phyloP scores from a whole-genome alignment of 164 flowering plant species.

The Houttuynia cordata region DNA sequence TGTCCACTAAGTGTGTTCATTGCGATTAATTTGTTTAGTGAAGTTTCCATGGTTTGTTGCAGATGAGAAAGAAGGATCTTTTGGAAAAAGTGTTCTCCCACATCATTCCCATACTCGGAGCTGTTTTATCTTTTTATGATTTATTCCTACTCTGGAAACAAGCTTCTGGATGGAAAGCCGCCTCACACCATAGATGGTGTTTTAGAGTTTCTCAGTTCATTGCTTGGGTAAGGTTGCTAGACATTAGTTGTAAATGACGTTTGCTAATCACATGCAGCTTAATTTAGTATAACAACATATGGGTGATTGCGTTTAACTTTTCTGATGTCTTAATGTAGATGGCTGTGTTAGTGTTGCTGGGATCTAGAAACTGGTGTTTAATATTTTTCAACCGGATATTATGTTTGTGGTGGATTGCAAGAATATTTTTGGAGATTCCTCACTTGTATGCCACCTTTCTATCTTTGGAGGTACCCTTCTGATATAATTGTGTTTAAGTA shows the following conservation, averaged over 20 bases:
- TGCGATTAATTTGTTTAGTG: background rate
- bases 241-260: background rate
- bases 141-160: slow-evolving; percentile 30
- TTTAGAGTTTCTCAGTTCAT: slow-evolving; percentile 39
- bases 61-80: slow-evolving; percentile 15
- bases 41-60: slow-evolving; percentile 1
- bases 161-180: slow-evolving; percentile 17
- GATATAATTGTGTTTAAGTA: background rate
- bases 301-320: slow-evolving; percentile 1
- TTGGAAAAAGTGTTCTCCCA: slow-evolving; percentile 28
- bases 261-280: background rate
- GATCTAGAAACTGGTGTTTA: slow-evolving; percentile 17
- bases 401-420: slow-evolving; percentile 70
- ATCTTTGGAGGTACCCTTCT: slow-evolving; percentile 42
- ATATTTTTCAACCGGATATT: slow-evolving; percentile 33
- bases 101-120: slow-evolving; percentile 40
- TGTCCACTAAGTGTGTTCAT: background rate
- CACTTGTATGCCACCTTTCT: slow-evolving; percentile 27
- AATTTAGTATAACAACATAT: background rate
- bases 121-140: slow-evolving; percentile 32
- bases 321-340: slow-evolving; percentile 21
- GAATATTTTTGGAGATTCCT: slow-evolving; percentile 32
- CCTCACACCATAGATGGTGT: slow-evolving; percentile 43
- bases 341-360: slow-evolving; percentile 28
- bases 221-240: slow-evolving; percentile 52